Percentiles rank a stretch among this genome's conserved stretches.
Evolutionary conservation across 352 stramenopile species (phyloP).

Genomic region (Globisporangium nagaii): DNA sequence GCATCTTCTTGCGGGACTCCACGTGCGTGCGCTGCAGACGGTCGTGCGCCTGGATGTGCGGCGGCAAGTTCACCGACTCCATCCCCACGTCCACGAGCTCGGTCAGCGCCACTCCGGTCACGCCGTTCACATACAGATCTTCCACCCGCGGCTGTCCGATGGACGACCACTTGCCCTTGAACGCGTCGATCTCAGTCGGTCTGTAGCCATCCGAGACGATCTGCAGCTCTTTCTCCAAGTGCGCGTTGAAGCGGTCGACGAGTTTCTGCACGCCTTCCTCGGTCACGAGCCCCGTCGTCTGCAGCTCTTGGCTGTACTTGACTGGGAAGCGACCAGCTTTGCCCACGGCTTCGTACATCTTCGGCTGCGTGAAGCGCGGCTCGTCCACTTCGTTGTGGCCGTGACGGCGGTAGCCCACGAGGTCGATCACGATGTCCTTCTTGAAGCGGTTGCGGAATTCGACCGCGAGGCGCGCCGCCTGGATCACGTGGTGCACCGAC

Average conservation of each 20-base stretch:
- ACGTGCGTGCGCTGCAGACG: conserved; percentile 79
- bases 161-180: conserved; percentile 60
- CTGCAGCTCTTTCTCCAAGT: conserved; percentile 63
- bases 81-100: conserved; percentile 57
- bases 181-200: conserved; percentile 64
- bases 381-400: conserved; percentile 90
- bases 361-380: conserved; percentile 83
- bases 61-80: conserved; percentile 57
- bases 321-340: conserved; percentile 58
- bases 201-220: conserved; percentile 52
- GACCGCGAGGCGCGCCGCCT: conserved; percentile 64
- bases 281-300: conserved; percentile 47
- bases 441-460: conserved; percentile 81
- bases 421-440: conserved; percentile 85
- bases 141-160: conserved; percentile 43
- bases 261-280: conserved; percentile 51
- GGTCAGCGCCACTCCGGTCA: conserved; percentile 49
- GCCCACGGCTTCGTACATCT: conserved; percentile 80
- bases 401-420: conserved; percentile 79
- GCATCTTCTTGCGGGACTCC: conserved; percentile 64
- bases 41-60: conserved; percentile 51
- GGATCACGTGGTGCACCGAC: conserved; percentile 70
- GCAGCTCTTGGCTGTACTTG: conserved; percentile 66
- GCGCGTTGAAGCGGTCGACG: conserved; percentile 45
- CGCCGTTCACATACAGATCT: conserved; percentile 47